Conservation (phyloP, 2,329 filamentous ascomycete genomes). For the Pestalotiopsis sp. region DNA sequence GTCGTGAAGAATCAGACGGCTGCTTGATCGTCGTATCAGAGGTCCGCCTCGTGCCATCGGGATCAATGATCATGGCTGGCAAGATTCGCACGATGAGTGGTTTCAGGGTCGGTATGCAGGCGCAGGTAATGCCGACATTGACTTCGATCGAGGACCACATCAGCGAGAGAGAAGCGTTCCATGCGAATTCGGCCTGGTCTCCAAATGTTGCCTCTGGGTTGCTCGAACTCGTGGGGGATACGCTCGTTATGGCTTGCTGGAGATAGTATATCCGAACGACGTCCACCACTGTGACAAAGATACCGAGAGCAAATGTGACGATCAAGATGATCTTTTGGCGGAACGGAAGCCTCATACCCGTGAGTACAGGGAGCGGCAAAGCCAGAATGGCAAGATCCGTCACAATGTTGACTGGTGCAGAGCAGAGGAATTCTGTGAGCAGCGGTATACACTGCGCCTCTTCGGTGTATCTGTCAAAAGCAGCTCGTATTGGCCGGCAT, state of each 20-base stretch:
- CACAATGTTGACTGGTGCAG: slow-evolving; percentile 88
- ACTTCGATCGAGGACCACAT: slow-evolving; percentile 96
- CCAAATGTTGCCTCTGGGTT: slow-evolving; percentile 51
- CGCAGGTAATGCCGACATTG: slow-evolving; percentile 86
- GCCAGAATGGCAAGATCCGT: slow-evolving; percentile 88
- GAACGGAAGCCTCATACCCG: slow-evolving; percentile 79
- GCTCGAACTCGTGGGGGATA: slow-evolving; percentile 37
- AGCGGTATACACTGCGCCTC: slow-evolving; percentile 55
- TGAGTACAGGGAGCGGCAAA: slow-evolving; percentile 85
- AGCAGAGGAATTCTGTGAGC: slow-evolving; percentile 68
- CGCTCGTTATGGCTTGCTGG: slow-evolving; percentile 66
- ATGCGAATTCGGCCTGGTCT: slow-evolving; percentile 57
- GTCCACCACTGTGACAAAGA: slow-evolving; percentile 87
- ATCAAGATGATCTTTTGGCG: slow-evolving; percentile 89
- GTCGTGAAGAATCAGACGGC: slow-evolving; percentile 21
- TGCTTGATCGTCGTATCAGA: slow-evolving; percentile 31
- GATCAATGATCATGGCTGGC: slow-evolving; percentile 58
- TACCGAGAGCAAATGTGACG: slow-evolving; percentile 81
- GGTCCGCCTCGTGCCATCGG: slow-evolving; percentile 42
- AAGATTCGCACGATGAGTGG: slow-evolving; percentile 72
- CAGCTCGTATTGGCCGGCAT: slow-evolving; percentile 74
- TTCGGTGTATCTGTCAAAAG: slow-evolving; percentile 53
- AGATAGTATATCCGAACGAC: slow-evolving; percentile 89
- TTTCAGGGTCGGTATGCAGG: slow-evolving; percentile 90
- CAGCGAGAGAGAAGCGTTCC: slow-evolving; percentile 81